Base-by-base conservation (phyloP, 768 basidiomycete species). In the Leucocoprinus leucothites region DNA sequence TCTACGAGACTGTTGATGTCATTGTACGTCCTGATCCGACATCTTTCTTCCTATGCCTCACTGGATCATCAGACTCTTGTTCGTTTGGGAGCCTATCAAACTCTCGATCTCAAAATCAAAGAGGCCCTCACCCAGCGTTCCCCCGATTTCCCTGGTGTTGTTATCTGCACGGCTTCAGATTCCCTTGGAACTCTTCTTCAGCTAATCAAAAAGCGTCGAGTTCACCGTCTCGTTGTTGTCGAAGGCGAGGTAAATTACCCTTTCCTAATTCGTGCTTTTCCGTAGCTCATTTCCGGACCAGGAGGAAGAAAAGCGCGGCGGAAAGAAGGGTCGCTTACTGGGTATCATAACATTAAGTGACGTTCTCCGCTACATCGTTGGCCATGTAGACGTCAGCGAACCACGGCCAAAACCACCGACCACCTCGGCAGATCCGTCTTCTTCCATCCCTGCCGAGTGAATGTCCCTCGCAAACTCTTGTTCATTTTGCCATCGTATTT, bases 1-100 rank as follows among this genome's bases (percentile, higher is more conserved):
- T 99, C 46, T 99, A 98, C 67, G 97, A 99, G 72, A 98, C 97
- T 4, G 97, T 99, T 21, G 97, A 99, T 75, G 96, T 99, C 48
- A 96, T 98, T 58, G 95, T 97, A 70, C 64, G 87, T 78, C 69
- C 50, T 51, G 57, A 57, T 41, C 22, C 26, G 28, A 14, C 21
- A 36, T n/a, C 44, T 25, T 48, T 47, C 11, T 28, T 7, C n/a
- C 28, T 25, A 48, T 40, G 35, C 56, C 48, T 59, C 47, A 41
- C 31, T 44, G n/a, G 43, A 45, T 60, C 55, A 40, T 21, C 65
- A 98, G 94, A 97, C 94, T 6, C 86, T 99, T 25, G 94, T 99
- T 41, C 86, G 94, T 36, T 81, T 93, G 44, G 95, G 95, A 42
- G 92, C 89, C 22, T 99, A 98, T 69, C 93, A 95, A 67, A 86